Conservation (phyloP, 352 stramenopile genomes). For the Salisapilia sapeloensis region DNA sequence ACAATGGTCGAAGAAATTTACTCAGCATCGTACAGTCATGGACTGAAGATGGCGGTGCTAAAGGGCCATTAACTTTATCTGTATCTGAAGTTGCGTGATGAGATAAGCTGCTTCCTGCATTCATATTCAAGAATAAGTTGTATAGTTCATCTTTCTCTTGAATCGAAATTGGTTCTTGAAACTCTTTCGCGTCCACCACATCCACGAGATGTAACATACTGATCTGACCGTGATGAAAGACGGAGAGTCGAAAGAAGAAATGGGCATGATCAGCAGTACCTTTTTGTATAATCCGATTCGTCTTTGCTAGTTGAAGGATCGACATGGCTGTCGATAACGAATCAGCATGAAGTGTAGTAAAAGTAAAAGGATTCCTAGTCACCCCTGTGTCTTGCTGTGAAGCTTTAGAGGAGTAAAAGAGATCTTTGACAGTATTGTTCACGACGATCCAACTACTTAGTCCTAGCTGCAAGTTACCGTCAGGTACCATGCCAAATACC, state of each 20-base stretch:
- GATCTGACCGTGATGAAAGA: constrained; percentile 37
- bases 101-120: not conserved
- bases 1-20: constrained; percentile 41
- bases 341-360: constrained; percentile 31
- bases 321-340: constrained; percentile 21
- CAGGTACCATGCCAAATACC: constrained; percentile 36
- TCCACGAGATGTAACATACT: constrained; percentile 52
- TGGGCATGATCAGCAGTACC: constrained; percentile 39
- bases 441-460: constrained; percentile 62
- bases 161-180: constrained; percentile 14
- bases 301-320: constrained; percentile 51
- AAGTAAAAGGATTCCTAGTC: constrained; percentile 20
- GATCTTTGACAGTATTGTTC: constrained; percentile 36
- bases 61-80: not conserved
- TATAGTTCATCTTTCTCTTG: constrained; percentile 47
- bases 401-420: constrained; percentile 4
- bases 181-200: constrained; percentile 44
- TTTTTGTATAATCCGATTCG: constrained; percentile 52
- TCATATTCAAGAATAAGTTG: constrained; percentile 9
- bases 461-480: constrained; percentile 17
- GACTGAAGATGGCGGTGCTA: no score
- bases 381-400: no score
- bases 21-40: constrained; percentile 11
- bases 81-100: not conserved
- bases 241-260: constrained; percentile 51